phyloP scores from a whole-genome alignment of 108 stramenopile species.

The Ochromonas danica region DNA sequence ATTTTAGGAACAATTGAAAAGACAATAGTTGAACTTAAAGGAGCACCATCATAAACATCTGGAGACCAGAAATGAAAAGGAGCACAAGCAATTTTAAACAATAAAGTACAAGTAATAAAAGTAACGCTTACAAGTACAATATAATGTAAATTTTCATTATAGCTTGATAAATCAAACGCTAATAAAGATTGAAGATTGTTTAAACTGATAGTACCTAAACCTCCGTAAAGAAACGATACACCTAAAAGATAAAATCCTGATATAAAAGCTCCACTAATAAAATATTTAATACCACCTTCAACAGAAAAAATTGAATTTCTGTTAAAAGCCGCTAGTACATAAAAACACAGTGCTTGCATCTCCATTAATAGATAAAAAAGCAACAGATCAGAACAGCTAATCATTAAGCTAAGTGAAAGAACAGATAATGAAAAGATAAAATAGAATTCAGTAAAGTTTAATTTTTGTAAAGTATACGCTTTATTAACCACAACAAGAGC shows the following conservation, averaged over 20 bases:
- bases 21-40: slow-evolving; percentile 21
- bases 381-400: neutral
- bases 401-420: neutral
- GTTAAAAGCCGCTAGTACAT: neutral
- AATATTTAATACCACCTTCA: slow-evolving; percentile 14
- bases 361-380: slow-evolving; percentile 8
- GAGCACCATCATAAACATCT: slow-evolving; percentile 26
- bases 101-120: slow-evolving; percentile 9
- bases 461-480: neutral
- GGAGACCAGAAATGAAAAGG: slow-evolving; percentile 29
- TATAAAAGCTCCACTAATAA: neutral
- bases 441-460: neutral
- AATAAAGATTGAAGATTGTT: neutral
- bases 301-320: slow-evolving; percentile 3
- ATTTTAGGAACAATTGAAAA: slow-evolving; percentile 13
- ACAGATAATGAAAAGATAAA: neutral
- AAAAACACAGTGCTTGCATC: slow-evolving; percentile 11
- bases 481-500: slow-evolving; percentile 11
- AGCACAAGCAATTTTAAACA: slow-evolving; percentile 22
- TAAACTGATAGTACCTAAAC: slow-evolving; percentile 28
- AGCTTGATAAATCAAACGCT: neutral
- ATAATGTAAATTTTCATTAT: neutral
- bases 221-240: neutral
- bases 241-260: slow-evolving; percentile 3
- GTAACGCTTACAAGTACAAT: neutral